These are phyloP conservation scores for Arabidopsis hybrid DNA, from an alignment of 441 rosid genomes.

Conservation along the genomic window DNA sequence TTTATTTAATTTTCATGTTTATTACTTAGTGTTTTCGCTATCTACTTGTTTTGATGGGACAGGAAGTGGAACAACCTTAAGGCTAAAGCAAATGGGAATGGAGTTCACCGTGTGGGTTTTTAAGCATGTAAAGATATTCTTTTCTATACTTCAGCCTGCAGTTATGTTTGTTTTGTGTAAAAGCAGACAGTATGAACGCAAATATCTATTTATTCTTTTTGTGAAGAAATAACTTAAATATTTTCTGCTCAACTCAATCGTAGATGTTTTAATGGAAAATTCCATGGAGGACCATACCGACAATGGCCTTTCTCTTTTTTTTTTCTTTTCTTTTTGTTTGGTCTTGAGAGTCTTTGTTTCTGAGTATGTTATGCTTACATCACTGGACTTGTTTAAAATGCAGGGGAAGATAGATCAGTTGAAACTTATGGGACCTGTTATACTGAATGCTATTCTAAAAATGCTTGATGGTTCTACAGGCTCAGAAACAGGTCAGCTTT, in stretches of 20 bases:
- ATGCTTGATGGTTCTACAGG: constrained; percentile 81
- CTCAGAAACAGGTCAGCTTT: constrained; percentile 73
- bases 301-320: constrained; percentile 16
- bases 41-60: constrained; percentile 38
- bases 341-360: constrained; percentile 1
- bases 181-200: constrained; percentile 11
- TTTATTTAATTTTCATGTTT: constrained; percentile 13
- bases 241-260: constrained; percentile 14
- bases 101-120: constrained; percentile 99
- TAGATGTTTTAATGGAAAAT: constrained; percentile 18
- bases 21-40: constrained; percentile 26
- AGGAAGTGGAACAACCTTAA: constrained; percentile 88
- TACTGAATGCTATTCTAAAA: constrained; percentile 82
- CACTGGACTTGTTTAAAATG: constrained; percentile 33
- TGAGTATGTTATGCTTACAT: constrained; percentile 23
- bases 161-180: constrained; percentile 34
- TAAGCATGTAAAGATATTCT: constrained; percentile 77
- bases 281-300: constrained; percentile 11
- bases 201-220: not conserved
- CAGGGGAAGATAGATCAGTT: constrained; percentile 89
- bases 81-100: constrained; percentile 98
- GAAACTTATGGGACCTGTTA: constrained; percentile 95
- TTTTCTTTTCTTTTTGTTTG: constrained; percentile 17
- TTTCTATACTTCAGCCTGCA: constrained; percentile 21
- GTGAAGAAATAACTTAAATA: not conserved